These are phyloP conservation scores for Cornus florida DNA, from an alignment of 148 eudicot species.

Conservation along the genomic window DNA sequence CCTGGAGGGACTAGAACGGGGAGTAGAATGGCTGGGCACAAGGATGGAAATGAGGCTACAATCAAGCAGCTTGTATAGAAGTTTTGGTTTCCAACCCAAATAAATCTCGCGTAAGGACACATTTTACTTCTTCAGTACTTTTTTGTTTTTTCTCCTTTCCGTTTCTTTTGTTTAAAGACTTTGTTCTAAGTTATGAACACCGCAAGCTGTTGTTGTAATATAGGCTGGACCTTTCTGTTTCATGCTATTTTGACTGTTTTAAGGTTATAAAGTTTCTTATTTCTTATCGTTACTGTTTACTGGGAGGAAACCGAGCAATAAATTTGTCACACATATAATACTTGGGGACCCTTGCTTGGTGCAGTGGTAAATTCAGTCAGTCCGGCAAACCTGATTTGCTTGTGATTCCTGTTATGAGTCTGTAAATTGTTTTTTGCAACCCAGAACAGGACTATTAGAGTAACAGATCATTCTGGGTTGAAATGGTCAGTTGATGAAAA, in stretches of 20 bases:
- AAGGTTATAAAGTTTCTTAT: background rate
- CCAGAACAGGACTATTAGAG: too few species aligned
- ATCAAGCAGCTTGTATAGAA: background rate
- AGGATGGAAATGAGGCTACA: constrained; percentile 9
- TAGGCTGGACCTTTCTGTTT: background rate
- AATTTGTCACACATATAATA: background rate
- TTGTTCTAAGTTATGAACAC: background rate
- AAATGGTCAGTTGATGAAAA: background rate
- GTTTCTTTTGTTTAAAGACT: too few species aligned
- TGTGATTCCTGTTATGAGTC: too few species aligned
- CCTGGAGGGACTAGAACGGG: constrained; percentile 6
- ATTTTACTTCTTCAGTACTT: background rate
- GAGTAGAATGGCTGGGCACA: background rate
- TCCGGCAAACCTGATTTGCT: background rate
- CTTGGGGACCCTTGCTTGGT: background rate
- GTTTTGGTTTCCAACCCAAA: background rate
- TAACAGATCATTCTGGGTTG: background rate
- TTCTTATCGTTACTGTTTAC: background rate
- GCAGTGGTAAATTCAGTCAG: background rate
- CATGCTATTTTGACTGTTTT: background rate
- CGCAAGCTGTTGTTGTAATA: background rate
- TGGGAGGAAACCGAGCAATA: background rate
- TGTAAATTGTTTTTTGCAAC: too few species aligned
- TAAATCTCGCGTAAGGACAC: background rate
- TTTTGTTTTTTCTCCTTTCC: background rate